Conservation (phyloP, 73 alveolate genomes). For the Paramecium octaurelia region DNA sequence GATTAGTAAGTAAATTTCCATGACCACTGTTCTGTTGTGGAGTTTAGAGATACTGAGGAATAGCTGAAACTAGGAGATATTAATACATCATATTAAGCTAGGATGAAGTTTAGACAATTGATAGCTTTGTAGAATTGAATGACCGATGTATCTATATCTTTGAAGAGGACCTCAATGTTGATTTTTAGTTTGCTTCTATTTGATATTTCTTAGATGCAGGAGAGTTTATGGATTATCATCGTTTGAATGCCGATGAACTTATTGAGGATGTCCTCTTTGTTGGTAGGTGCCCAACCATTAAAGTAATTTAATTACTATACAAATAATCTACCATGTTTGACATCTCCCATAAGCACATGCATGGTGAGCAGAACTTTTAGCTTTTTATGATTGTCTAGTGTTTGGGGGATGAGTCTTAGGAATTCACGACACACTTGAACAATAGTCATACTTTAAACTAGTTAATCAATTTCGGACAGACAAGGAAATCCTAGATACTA, state of each 20-base stretch:
- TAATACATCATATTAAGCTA: constrained; percentile 34
- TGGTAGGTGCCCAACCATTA: not conserved
- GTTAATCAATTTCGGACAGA: not conserved
- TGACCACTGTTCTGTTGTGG: not conserved
- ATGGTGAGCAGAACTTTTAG: not conserved
- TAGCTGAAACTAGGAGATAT: not conserved
- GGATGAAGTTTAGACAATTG: constrained; percentile 13
- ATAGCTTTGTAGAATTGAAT: not conserved
- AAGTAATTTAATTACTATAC: not conserved
- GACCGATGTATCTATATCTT: constrained; percentile 29
- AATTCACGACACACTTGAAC: constrained; percentile 20
- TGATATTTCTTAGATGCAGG: not conserved
- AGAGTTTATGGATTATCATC: constrained; percentile 13
- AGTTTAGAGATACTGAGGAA: not conserved
- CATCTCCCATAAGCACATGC: constrained; percentile 52
- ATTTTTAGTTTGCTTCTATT: not conserved
- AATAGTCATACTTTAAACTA: constrained; percentile 40
- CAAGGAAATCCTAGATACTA: not conserved
- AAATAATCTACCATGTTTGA: constrained; percentile 40
- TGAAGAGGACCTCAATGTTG: not conserved
- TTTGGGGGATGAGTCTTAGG: not conserved
- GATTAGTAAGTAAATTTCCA: constrained; percentile 9
- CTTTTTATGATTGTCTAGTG: not conserved
- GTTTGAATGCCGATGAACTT: not conserved
- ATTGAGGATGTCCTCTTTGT: not conserved